Percentiles rank a stretch among this genome's conserved stretches.
Evolutionary conservation across 2,329 filamentous ascomycete genomes (phyloP).

Genomic region (Fusarium palustre): DNA sequence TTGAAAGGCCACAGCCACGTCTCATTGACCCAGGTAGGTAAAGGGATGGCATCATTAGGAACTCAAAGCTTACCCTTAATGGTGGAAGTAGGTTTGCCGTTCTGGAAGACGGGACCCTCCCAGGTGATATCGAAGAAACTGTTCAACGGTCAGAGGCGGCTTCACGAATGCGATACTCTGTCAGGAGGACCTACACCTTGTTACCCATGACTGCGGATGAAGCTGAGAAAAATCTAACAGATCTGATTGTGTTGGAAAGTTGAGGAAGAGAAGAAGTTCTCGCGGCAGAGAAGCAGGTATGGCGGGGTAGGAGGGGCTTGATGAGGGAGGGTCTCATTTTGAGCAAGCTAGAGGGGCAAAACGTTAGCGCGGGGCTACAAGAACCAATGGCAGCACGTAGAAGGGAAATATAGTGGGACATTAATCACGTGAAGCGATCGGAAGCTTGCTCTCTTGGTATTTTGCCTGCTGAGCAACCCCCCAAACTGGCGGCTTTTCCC

Average conservation of each 20-base stretch:
- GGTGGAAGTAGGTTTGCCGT: slow-evolving; percentile 64
- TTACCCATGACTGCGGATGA: slow-evolving; percentile 74
- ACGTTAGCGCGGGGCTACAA: slow-evolving; percentile 51
- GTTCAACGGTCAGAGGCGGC: slow-evolving; percentile 40
- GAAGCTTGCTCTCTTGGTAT: slow-evolving; percentile 21
- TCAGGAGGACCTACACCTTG: slow-evolving; percentile 69
- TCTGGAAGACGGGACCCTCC: slow-evolving; percentile 77
- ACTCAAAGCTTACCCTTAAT: slow-evolving; percentile 67
- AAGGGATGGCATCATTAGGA: slow-evolving; percentile 3
- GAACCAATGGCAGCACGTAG: slow-evolving; percentile 45
- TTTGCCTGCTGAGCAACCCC: slow-evolving; percentile 18
- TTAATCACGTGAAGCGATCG: slow-evolving; percentile 49
- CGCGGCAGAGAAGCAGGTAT: slow-evolving; percentile 55
- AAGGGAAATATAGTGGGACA: slow-evolving; percentile 21
- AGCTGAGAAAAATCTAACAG: slow-evolving; percentile 64
- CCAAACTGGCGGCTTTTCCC: slow-evolving; percentile 18
- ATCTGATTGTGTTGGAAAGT: slow-evolving; percentile 56
- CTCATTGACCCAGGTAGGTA: slow-evolving; percentile 6
- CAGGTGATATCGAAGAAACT: slow-evolving; percentile 80
- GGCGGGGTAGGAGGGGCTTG: slow-evolving; percentile 62
- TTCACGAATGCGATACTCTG: slow-evolving; percentile 20
- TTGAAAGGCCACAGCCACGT: not conserved
- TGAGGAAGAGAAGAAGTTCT: slow-evolving; percentile 57
- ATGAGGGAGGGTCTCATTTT: slow-evolving; percentile 60
- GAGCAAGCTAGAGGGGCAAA: slow-evolving; percentile 56